A percentile compares a stretch with the other conserved stretches of the same genome.
Evolutionary conservation across 495 filamentous ascomycete genomes (phyloP).

Genomic region (Letharia lupina): DNA sequence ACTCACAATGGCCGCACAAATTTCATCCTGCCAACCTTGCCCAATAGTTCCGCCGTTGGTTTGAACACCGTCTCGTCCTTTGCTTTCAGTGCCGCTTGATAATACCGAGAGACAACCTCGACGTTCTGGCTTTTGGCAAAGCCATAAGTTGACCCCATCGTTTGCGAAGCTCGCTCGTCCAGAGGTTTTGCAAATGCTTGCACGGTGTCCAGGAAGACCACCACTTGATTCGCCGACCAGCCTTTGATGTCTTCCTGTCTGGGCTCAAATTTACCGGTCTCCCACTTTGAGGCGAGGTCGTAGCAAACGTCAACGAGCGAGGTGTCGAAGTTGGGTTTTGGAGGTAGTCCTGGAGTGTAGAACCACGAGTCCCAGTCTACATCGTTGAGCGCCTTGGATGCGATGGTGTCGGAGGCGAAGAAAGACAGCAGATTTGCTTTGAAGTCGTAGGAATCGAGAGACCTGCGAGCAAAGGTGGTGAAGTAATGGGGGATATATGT

Average conservation of each 20-base stretch:
- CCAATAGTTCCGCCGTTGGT: slow-evolving; percentile 64
- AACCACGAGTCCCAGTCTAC: slow-evolving; percentile 88
- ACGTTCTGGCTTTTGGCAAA: slow-evolving; percentile 65
- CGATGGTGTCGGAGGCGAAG: slow-evolving; percentile 59
- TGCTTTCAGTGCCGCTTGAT: slow-evolving; percentile 66
- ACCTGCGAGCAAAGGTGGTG: slow-evolving; percentile 66
- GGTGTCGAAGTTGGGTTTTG: slow-evolving; percentile 85
- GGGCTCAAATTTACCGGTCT: slow-evolving; percentile 53
- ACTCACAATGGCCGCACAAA: slow-evolving; percentile 68
- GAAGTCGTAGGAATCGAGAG: slow-evolving; percentile 88
- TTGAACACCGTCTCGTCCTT: slow-evolving; percentile 56
- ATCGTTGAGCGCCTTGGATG: slow-evolving; percentile 54
- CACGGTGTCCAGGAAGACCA: slow-evolving; percentile 79
- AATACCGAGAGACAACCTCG: slow-evolving; percentile 73
- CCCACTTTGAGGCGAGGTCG: slow-evolving; percentile 71
- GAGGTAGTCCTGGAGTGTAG: slow-evolving; percentile 74
- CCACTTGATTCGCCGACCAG: slow-evolving; percentile 75
- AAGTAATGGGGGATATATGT: slow-evolving; percentile 95
- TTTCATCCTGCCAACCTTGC: slow-evolving; percentile 89
- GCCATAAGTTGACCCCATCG: slow-evolving; percentile 65
- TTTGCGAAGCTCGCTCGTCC: slow-evolving; percentile 49
- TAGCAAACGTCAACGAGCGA: slow-evolving; percentile 81
- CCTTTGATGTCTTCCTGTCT: slow-evolving; percentile 54
- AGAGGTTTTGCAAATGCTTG: slow-evolving; percentile 57
- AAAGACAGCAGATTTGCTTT: slow-evolving; percentile 77